These are phyloP conservation scores for Yueomyces sinensis DNA, from an alignment of 805 yeast species.

Conservation along the genomic window DNA sequence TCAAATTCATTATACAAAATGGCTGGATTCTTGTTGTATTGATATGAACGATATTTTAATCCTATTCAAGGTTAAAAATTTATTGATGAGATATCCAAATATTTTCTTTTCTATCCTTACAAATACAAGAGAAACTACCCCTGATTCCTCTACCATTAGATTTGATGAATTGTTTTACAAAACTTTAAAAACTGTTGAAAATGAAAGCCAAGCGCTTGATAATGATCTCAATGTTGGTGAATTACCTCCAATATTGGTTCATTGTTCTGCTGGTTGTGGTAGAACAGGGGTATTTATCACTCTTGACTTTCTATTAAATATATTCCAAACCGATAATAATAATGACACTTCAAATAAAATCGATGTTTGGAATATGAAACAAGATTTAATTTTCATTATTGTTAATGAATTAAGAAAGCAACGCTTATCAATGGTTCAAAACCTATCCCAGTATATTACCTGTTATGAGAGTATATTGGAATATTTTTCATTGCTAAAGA, in stretches of 20 bases:
- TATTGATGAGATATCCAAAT: slow-evolving; percentile 5
- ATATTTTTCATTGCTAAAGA: slow-evolving; percentile 15
- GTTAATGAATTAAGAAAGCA: slow-evolving; percentile 55
- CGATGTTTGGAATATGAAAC: slow-evolving; percentile 29
- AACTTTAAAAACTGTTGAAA: background rate
- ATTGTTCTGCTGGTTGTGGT: slow-evolving; percentile 97
- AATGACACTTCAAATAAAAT: slow-evolving; percentile 22
- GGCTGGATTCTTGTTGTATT: slow-evolving; percentile 79
- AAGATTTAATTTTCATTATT: slow-evolving; percentile 46
- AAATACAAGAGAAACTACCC: background rate
- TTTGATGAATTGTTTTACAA: background rate
- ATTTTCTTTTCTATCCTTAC: background rate
- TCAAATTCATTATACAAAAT: slow-evolving; percentile 62
- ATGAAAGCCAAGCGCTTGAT: too few relatives aligned
- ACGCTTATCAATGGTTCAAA: slow-evolving; percentile 69
- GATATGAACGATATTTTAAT: slow-evolving; percentile 24
- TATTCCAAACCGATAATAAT: slow-evolving; percentile 21
- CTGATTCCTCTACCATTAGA: background rate
- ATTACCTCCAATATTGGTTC: slow-evolving; percentile 48
- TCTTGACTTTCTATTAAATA: slow-evolving; percentile 35
- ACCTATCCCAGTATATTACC: slow-evolving; percentile 52
- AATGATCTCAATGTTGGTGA: background rate
- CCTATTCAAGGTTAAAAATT: slow-evolving; percentile 22
- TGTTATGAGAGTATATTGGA: slow-evolving; percentile 46
- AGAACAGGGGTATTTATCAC: slow-evolving; percentile 83